Evolutionary conservation across 2,329 filamentous ascomycete genomes (phyloP), one percentile per base, ranked within the genome.

Genomic region (Arthrobotrys entomopaga): DNA sequence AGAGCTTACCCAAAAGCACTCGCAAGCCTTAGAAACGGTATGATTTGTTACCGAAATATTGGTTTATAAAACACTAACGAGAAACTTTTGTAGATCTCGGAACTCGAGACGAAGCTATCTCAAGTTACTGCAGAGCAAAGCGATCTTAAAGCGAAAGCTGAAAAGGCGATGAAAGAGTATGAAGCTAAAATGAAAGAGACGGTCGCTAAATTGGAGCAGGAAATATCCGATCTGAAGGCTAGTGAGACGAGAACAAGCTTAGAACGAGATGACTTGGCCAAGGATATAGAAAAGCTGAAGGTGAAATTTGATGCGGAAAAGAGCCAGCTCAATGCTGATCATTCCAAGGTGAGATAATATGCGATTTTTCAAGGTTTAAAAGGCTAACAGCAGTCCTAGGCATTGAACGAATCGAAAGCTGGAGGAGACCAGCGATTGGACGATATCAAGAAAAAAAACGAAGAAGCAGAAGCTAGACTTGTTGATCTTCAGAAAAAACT

Each of bases 281-380:
- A 70, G 46, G 49, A 65, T 24, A 42, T 75, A n/a, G 63, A 70
- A 13, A 52, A 48, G n/a, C 38, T 59, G 1, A 65, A 70, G 43
- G 22, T 54, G 20, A 69, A 65, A 34, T 54, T 70, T 15, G 71
- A 75, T 11, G 49, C 63, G 11, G 71, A 70, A 22, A 75, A 65
- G 48, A 53, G 46, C 10, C 53, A 75, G 29, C 64, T 75, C 2
- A 34, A 16, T 19, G 65, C 59, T 40, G 54, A 57, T 11, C 71
- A 75, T 34, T 58, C 70, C 3, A 65, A 65, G 53, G 65, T 69
- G 16, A 16, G 53, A 13, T 24, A 3, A 7, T 34, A 11, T 24
- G 13, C 3, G 38, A 1, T 34, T 34, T 8, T 34, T 13, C 13
- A 3, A 16, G 7, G 13, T 10, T 50, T 10, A 15, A 20, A 40